Evolutionary conservation across 768 basidiomycete species (phyloP).

Genomic region (Hortiboletus campestris): DNA sequence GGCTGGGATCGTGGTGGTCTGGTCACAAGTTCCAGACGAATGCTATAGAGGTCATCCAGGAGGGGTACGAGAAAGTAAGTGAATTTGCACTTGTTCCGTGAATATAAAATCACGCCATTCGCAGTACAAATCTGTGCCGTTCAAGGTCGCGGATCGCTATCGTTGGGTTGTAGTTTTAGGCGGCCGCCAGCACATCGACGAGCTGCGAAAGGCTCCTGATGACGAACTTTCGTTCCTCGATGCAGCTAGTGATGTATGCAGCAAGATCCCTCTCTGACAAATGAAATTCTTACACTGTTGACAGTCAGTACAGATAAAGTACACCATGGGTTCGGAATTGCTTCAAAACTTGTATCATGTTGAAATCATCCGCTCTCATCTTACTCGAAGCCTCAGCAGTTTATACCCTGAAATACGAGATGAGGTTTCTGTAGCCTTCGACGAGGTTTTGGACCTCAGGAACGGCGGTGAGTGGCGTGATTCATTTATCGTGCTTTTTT

Average conservation of each 20-base stretch:
- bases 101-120: background rate
- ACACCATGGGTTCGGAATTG: slow-evolving; percentile 38
- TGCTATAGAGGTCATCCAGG: slow-evolving; percentile 11
- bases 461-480: slow-evolving; percentile 10
- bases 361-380: slow-evolving; percentile 26
- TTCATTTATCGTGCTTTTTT: background rate
- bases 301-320: slow-evolving; percentile 38
- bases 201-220: slow-evolving; percentile 33
- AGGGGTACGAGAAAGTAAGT: slow-evolving; percentile 28
- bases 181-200: no score
- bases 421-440: slow-evolving; percentile 40
- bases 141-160: background rate
- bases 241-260: slow-evolving; percentile 32
- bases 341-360: slow-evolving; percentile 32
- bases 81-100: background rate
- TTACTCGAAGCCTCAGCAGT: slow-evolving; percentile 35
- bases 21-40: no score
- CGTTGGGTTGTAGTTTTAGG: no score
- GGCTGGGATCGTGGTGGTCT: slow-evolving; percentile 24
- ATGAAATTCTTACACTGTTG: background rate
- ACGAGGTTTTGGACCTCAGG: slow-evolving; percentile 33
- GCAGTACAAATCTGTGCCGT: slow-evolving; percentile 29
- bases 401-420: slow-evolving; percentile 25
- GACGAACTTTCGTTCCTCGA: slow-evolving; percentile 36
- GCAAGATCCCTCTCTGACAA: background rate